phyloP scores from a whole-genome alignment of 805 yeast genomes.

The Millerozyma acaciae region DNA sequence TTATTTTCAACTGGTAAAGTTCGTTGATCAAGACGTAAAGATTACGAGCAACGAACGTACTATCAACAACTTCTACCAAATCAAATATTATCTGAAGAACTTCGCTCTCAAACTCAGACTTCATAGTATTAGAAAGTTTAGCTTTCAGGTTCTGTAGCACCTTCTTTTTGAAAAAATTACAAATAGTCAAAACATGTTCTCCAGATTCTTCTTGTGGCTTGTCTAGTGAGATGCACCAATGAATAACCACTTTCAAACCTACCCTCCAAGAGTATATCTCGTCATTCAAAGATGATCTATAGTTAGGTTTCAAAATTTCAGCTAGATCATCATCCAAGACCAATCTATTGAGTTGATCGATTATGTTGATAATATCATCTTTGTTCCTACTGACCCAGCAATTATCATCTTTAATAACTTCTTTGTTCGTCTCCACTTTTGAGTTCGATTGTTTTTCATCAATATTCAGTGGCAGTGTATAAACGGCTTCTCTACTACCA shows the following conservation, averaged over 20 bases:
- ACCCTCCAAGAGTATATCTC: constrained; percentile 26
- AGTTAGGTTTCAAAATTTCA: constrained; percentile 20
- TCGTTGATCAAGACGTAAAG: constrained; percentile 50
- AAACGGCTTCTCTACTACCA: background rate
- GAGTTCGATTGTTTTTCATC: background rate
- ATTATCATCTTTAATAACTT: constrained; percentile 12
- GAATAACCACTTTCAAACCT: constrained; percentile 30
- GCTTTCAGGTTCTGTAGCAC: constrained; percentile 23
- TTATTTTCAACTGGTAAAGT: constrained; percentile 45
- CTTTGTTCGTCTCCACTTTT: background rate
- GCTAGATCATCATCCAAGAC: constrained; percentile 29
- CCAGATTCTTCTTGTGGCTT: constrained; percentile 28
- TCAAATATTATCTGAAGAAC: constrained; percentile 37
- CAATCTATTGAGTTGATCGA: constrained; percentile 34
- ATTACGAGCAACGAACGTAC: constrained; percentile 18
- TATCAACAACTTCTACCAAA: constrained; percentile 21
- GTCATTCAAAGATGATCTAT: constrained; percentile 5
- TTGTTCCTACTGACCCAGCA: constrained; percentile 19
- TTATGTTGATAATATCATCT: constrained; percentile 29
- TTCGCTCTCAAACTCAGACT: constrained; percentile 43
- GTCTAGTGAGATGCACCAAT: constrained; percentile 40
- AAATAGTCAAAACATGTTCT: constrained; percentile 34
- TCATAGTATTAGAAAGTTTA: constrained; percentile 21
- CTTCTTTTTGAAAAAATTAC: constrained; percentile 42
- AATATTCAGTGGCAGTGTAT: background rate